These are phyloP conservation scores for Yarrowia sp. DNA, from an alignment of 805 yeast genomes.

Conservation along the genomic window DNA sequence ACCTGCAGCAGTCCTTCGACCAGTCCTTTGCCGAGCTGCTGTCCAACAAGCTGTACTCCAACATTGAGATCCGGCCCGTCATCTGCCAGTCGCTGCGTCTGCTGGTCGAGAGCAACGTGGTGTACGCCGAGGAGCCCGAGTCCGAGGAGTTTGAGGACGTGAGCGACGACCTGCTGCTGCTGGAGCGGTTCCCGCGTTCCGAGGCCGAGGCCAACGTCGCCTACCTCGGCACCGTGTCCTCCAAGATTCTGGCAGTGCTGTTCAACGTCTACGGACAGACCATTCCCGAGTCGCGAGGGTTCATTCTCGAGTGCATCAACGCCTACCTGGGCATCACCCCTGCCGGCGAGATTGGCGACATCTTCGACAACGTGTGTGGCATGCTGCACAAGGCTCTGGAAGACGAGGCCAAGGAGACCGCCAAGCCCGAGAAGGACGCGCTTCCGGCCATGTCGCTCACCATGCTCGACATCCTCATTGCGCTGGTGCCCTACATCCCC, in stretches of 20 bases:
- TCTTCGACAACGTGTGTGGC: slow-evolving; percentile 86
- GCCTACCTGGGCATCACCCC: slow-evolving; percentile 75
- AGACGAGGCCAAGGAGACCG: slow-evolving; percentile 49
- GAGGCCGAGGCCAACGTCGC: slow-evolving; percentile 65
- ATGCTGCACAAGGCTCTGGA: slow-evolving; percentile 72
- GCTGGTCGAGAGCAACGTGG: slow-evolving; percentile 76
- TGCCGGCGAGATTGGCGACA: slow-evolving; percentile 67
- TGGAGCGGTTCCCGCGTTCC: slow-evolving; percentile 64
- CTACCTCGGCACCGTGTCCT: slow-evolving; percentile 63
- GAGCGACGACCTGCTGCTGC: slow-evolving; percentile 63
- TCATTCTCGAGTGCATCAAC: slow-evolving; percentile 84
- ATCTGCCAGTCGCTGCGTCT: slow-evolving; percentile 82
- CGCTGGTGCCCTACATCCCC: slow-evolving; percentile 86
- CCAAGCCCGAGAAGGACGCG: slow-evolving; percentile 47
- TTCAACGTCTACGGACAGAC: slow-evolving; percentile 95
- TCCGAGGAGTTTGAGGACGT: slow-evolving; percentile 42
- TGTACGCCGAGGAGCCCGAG: slow-evolving; percentile 64
- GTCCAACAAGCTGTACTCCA: slow-evolving; percentile 75
- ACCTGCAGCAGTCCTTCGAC: slow-evolving; percentile 67
- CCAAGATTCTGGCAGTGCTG: slow-evolving; percentile 82
- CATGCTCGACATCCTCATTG: slow-evolving; percentile 88
- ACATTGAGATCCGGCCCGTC: slow-evolving; percentile 76
- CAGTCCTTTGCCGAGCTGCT: slow-evolving; percentile 79
- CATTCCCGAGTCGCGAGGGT: slow-evolving; percentile 80
- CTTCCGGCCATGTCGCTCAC: slow-evolving; percentile 72